Evolutionary conservation across 192 early-diverging fungal genomes (phyloP).

Genomic region (Entomortierella parvispora): DNA sequence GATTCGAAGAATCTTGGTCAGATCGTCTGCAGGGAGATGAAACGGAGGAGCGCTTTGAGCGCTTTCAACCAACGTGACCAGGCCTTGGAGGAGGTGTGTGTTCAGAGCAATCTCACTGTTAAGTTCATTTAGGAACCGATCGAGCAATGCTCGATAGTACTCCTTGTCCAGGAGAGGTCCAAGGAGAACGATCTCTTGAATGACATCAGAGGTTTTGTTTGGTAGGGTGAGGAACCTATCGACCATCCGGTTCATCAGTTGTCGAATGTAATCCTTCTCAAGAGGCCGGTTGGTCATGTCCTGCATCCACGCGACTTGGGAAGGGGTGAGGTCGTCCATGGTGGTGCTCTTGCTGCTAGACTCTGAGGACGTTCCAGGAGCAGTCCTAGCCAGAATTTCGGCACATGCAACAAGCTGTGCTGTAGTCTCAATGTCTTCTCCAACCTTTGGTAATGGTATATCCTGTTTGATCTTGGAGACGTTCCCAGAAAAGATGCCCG

Average conservation of each 20-base stretch:
- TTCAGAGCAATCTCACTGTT: background rate
- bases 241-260: background rate
- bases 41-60: no score
- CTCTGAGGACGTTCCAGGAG: no score
- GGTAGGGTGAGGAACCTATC: background rate
- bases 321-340: background rate
- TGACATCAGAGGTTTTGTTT: background rate
- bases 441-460: no score
- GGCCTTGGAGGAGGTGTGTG: background rate
- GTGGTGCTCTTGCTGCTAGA: no score
- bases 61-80: background rate
- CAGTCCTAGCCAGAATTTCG: no score
- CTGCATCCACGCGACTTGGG: background rate
- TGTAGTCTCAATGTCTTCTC: no score
- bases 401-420: no score
- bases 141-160: background rate
- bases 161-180: constrained; percentile 1
- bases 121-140: background rate
- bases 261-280: background rate
- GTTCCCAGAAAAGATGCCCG: no score
- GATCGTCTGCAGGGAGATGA: constrained; percentile 11
- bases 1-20: constrained; percentile 4
- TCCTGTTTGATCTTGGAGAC: no score
- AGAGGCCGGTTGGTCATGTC: background rate
- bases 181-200: background rate